A percentile compares a stretch with the other conserved stretches of the same genome.
phyloP scores from a whole-genome alignment of 352 stramenopile species.

The Globisporangium acanthophoron region DNA sequence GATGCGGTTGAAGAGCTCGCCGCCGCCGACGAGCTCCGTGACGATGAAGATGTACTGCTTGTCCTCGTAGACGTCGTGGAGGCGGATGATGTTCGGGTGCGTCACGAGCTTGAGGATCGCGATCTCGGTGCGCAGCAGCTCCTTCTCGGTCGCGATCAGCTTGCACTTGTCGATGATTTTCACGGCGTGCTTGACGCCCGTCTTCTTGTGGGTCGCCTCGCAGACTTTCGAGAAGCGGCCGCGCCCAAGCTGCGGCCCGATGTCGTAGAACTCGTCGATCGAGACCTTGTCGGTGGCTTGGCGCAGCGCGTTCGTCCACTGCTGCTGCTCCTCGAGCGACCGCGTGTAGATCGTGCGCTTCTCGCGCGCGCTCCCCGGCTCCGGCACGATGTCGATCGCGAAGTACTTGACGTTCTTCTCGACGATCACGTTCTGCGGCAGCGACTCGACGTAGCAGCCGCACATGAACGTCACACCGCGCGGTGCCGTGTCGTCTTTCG shows the following conservation, averaged over 20 bases:
- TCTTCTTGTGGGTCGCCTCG: constrained; percentile 61
- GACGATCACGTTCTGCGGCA: constrained; percentile 45
- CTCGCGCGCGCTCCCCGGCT: constrained; percentile 57
- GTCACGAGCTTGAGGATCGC: constrained; percentile 92
- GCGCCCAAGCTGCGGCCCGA: constrained; percentile 82
- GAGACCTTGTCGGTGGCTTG: constrained; percentile 82
- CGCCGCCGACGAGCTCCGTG: constrained; percentile 95
- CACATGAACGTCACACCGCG: constrained; percentile 76
- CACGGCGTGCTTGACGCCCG: constrained; percentile 72
- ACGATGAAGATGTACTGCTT: constrained; percentile 96
- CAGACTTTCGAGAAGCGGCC: constrained; percentile 89
- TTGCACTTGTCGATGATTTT: constrained; percentile 94
- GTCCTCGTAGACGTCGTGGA: constrained; percentile 91
- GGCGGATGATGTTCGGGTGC: constrained; percentile 83
- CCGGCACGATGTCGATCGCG: constrained; percentile 83
- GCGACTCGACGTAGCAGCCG: constrained; percentile 72
- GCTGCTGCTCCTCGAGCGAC: constrained; percentile 63
- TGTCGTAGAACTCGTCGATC: constrained; percentile 89
- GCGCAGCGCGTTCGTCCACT: constrained; percentile 75
- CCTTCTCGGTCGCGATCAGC: constrained; percentile 81
- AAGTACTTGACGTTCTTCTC: constrained; percentile 84
- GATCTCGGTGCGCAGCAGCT: constrained; percentile 91
- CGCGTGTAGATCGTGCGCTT: constrained; percentile 83
- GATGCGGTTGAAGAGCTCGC: constrained; percentile 97
- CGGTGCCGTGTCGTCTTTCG: constrained; percentile 60